Conservation (phyloP, 2,329 filamentous ascomycete species). For the Ophiostoma ips region DNA sequence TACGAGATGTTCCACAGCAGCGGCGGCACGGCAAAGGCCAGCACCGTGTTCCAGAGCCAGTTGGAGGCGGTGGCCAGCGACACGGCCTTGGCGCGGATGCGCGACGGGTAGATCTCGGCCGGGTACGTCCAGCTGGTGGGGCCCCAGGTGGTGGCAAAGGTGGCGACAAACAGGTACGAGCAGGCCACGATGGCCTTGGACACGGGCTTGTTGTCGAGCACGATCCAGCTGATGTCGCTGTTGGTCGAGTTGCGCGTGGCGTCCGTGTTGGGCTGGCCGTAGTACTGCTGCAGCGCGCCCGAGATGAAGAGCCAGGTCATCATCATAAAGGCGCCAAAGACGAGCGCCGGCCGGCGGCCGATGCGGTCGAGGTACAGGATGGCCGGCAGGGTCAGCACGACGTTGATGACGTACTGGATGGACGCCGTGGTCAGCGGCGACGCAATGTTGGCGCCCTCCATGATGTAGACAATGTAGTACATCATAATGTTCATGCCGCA, state of each 20-base stretch:
- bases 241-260: constrained; percentile 25
- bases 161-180: constrained; percentile 60
- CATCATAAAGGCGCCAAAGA: constrained; percentile 43
- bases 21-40: constrained; percentile 39
- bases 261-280: constrained; percentile 35
- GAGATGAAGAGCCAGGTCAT: constrained; percentile 49
- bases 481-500: constrained; percentile 48
- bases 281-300: constrained; percentile 44
- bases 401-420: constrained; percentile 52
- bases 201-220: constrained; percentile 34
- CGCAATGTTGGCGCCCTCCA: constrained; percentile 42
- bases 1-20: constrained; percentile 35
- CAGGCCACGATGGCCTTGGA: constrained; percentile 53
- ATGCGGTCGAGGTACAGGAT: constrained; percentile 46
- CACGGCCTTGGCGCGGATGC: constrained; percentile 31
- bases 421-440: constrained; percentile 44
- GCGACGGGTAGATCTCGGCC: constrained; percentile 30
- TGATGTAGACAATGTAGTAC: constrained; percentile 45
- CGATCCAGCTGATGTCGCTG: constrained; percentile 42
- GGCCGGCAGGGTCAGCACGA: constrained; percentile 43
- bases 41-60: constrained; percentile 36
- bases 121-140: constrained; percentile 36
- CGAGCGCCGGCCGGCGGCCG: constrained; percentile 42
- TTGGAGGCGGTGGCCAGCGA: constrained; percentile 27
- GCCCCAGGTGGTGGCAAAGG: constrained; percentile 44